phyloP scores from a whole-genome alignment of 495 filamentous ascomycete species.

The Rhypophila decipiens region DNA sequence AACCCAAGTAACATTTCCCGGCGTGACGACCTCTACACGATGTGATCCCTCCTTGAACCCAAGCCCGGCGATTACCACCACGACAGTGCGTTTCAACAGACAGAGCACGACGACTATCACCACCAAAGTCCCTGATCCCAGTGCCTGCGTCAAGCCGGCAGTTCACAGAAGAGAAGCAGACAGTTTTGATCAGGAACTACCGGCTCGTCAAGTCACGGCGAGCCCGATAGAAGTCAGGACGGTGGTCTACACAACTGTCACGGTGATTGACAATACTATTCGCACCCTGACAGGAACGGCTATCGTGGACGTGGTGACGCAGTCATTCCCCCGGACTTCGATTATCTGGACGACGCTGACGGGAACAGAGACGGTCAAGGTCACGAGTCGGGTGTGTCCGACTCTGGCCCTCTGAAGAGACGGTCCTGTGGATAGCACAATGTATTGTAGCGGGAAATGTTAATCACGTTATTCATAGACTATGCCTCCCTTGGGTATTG shows the following conservation, averaged over 20 bases:
- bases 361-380: too few relatives aligned
- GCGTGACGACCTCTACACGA: neutral
- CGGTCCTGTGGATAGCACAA: too few relatives aligned
- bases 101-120: neutral
- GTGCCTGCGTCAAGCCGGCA: too few relatives aligned
- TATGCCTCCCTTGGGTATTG: too few relatives aligned
- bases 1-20: neutral
- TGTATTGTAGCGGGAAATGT: too few relatives aligned
- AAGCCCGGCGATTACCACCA: neutral
- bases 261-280: constrained; percentile 5
- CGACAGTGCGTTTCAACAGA: neutral
- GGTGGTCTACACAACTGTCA: constrained; percentile 11
- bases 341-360: neutral
- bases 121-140: neutral
- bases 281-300: constrained; percentile 11
- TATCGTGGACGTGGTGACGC: constrained; percentile 7
- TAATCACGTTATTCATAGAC: too few relatives aligned
- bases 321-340: neutral
- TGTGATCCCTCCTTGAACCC: neutral
- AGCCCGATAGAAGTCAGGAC: constrained; percentile 7
- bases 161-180: neutral
- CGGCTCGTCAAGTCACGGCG: neutral
- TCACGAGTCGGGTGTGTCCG: too few relatives aligned
- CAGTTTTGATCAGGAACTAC: neutral
- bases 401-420: too few relatives aligned